phyloP scores from a whole-genome alignment of 805 yeast genomes.

The Saccharomycopsis javanensis region DNA sequence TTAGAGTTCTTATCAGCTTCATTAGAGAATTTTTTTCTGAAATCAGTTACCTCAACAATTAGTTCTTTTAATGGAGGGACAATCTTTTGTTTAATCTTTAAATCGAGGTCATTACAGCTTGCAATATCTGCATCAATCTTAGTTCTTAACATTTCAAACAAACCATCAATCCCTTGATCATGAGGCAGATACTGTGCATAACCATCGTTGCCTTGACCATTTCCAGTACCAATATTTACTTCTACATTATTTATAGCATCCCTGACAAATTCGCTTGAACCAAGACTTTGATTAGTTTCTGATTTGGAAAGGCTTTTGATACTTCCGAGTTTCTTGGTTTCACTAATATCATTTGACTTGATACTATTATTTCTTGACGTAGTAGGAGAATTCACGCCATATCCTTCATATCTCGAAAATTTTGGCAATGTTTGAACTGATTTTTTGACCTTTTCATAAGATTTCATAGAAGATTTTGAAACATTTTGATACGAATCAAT shows the following conservation, averaged over 20 bases:
- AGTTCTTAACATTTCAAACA: conserved; percentile 16
- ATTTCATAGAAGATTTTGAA: conserved; percentile 16
- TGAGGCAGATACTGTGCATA: conserved; percentile 14
- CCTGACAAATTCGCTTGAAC: conserved; percentile 18
- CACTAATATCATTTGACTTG: background rate
- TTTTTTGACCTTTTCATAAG: conserved; percentile 18
- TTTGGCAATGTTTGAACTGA: conserved; percentile 15
- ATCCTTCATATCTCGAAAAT: conserved; percentile 17
- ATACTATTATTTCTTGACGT: background rate
- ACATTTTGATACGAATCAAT: conserved; percentile 15
- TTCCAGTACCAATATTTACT: background rate
- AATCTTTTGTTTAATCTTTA: conserved; percentile 15
- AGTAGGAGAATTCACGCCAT: background rate
- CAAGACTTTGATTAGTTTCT: conserved; percentile 14
- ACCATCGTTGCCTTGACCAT: background rate
- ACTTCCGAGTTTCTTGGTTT: conserved; percentile 4
- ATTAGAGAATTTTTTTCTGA: conserved; percentile 12
- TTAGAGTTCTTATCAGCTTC: conserved; percentile 15
- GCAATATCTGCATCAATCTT: conserved; percentile 17
- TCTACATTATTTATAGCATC: conserved; percentile 12
- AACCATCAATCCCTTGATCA: conserved; percentile 18
- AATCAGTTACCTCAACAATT: conserved; percentile 6
- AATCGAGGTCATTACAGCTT: conserved; percentile 12
- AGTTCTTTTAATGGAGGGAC: conserved; percentile 17
- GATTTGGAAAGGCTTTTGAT: conserved; percentile 12